phyloP scores from a whole-genome alignment of 2,329 filamentous ascomycete species.

The Zasmidium cellare region DNA sequence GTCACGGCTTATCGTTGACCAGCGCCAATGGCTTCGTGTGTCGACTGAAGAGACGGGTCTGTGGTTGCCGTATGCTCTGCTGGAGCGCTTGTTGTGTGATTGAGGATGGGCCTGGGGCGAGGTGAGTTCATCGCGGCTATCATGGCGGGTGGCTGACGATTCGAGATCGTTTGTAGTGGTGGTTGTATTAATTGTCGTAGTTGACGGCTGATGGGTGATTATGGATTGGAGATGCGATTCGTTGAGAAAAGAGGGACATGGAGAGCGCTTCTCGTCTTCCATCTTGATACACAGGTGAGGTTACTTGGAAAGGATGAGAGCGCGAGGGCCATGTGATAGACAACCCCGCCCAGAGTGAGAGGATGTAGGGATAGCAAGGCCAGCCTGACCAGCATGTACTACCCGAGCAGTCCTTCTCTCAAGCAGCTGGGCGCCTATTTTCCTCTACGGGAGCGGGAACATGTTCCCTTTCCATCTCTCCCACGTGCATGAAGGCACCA shows the following conservation, averaged over 20 bases:
- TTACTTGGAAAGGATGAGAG: background rate
- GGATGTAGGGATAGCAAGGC: background rate
- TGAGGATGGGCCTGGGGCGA: background rate
- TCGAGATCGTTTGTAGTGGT: background rate
- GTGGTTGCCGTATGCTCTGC: background rate
- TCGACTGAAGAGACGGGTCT: background rate
- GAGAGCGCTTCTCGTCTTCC: background rate
- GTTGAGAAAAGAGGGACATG: background rate
- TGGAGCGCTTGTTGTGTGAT: background rate
- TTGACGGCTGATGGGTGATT: background rate
- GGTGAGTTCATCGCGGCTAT: background rate
- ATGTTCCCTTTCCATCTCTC: background rate
- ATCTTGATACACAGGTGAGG: background rate
- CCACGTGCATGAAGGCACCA: background rate
- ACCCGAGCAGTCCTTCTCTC: background rate
- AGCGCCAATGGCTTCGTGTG: background rate
- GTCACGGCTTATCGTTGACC: background rate
- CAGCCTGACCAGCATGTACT: background rate
- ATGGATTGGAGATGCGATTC: background rate
- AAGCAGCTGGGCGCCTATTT: background rate
- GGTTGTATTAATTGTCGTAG: background rate
- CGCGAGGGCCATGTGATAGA: background rate
- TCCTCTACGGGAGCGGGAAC: background rate
- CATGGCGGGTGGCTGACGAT: background rate
- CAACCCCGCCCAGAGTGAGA: background rate